Percentiles rank a stretch among this genome's conserved stretches.
Conservation (phyloP, 1,284 basidiomycete genomes). For the Apiotrichum laibachii region DNA sequence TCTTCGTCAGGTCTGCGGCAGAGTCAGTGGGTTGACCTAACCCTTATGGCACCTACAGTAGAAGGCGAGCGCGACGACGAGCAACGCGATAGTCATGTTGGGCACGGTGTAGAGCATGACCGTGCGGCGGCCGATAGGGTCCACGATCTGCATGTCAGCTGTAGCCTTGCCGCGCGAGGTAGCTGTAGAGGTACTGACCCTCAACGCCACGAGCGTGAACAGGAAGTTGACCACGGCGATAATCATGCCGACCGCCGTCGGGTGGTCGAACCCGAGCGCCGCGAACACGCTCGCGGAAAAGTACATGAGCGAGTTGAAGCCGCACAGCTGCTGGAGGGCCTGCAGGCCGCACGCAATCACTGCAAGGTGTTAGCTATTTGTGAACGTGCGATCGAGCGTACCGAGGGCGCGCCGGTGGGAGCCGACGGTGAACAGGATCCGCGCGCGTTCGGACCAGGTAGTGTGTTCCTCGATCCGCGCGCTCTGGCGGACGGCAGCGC, state of each 20-base stretch:
- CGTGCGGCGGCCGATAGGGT: conserved; percentile 68
- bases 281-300: conserved; percentile 70
- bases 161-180: neutral
- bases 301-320: conserved; percentile 72
- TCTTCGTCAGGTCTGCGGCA: conserved; percentile 62
- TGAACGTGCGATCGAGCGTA: conserved; percentile 48
- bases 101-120: conserved; percentile 76
- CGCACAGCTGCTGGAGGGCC: conserved; percentile 76
- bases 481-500: conserved; percentile 59
- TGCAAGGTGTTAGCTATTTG: conserved; percentile 30
- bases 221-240: conserved; percentile 75
- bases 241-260: conserved; percentile 73
- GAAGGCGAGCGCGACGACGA: conserved; percentile 46
- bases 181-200: conserved; percentile 47
- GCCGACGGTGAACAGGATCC: conserved; percentile 59
- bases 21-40: neutral
- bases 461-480: conserved; percentile 61
- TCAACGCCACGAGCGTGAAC: conserved; percentile 75
- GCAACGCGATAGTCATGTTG: conserved; percentile 70
- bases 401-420: conserved; percentile 68
- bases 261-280: conserved; percentile 73
- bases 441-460: conserved; percentile 60
- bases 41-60: neutral
- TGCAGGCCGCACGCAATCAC: conserved; percentile 75
- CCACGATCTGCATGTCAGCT: conserved; percentile 57